These are phyloP conservation scores for Coffea humblotiana DNA, from an alignment of 305 asterid species.

Conservation along the genomic window DNA sequence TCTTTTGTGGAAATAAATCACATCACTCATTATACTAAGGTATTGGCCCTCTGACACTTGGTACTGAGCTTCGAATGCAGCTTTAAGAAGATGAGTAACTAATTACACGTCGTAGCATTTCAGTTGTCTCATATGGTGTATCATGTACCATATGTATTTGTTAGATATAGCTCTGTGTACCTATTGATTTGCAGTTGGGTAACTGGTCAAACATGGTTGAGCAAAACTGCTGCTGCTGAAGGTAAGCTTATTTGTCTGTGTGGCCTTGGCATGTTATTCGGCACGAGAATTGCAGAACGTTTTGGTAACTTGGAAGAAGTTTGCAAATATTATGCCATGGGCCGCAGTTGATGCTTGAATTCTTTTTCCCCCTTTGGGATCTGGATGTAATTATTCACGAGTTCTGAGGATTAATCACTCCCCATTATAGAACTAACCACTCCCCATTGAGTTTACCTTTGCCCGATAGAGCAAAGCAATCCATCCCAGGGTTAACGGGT, in stretches of 20 bases:
- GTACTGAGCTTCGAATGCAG: background rate
- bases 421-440: background rate
- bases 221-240: background rate
- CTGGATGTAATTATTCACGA: background rate
- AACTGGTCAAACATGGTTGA: background rate
- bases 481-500: background rate
- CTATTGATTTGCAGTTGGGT: background rate
- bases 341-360: background rate
- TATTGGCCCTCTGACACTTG: background rate
- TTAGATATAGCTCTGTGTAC: background rate
- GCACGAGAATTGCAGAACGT: background rate
- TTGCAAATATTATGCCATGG: background rate
- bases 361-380: background rate
- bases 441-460: background rate
- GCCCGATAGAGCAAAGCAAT: background rate
- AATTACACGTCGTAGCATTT: background rate
- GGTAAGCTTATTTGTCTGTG: background rate
- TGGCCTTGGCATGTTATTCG: background rate
- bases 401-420: background rate
- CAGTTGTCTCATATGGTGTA: background rate
- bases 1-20: background rate
- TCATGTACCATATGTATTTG: background rate
- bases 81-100: background rate
- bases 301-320: background rate
- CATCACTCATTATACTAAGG: background rate